Conservation (phyloP, 2,329 filamentous ascomycete species). For the Fragosphaeria purpurea region DNA sequence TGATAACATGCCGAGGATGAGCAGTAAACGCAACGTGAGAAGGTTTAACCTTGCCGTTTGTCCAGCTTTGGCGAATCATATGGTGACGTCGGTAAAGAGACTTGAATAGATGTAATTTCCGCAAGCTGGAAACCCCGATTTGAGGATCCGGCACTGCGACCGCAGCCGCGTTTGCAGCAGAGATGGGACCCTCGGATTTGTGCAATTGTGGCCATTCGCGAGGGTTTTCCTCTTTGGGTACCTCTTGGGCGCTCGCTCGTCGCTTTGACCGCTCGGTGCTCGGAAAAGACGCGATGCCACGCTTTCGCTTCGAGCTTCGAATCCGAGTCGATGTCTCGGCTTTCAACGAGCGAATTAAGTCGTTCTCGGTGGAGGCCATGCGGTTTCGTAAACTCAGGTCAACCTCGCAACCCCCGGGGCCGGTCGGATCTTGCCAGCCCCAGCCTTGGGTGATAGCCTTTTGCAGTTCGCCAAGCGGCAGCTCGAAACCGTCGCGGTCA, state of each 20-base stretch:
- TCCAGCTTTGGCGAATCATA: conserved; percentile 88
- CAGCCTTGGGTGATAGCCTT: conserved; percentile 84
- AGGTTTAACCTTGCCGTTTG: conserved; percentile 72
- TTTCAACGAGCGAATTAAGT: conserved; percentile 35
- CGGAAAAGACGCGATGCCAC: conserved; percentile 34
- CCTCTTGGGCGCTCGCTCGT: conserved; percentile 39
- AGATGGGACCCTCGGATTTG: conserved; percentile 72
- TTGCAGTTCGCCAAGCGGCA: conserved; percentile 74
- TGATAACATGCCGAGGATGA: conserved; percentile 92
- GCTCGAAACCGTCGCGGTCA: conserved; percentile 68
- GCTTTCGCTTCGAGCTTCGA: conserved; percentile 47
- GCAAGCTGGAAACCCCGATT: conserved; percentile 66
- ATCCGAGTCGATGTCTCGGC: conserved; percentile 28
- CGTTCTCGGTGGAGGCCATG: conserved; percentile 43
- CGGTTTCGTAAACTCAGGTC: conserved; percentile 58
- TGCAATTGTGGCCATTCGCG: conserved; percentile 34
- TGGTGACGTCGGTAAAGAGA: conserved; percentile 89
- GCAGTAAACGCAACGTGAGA: conserved; percentile 93
- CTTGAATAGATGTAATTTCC: conserved; percentile 87
- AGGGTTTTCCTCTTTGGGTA: conserved; percentile 31
- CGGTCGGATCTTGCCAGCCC: conserved; percentile 90
- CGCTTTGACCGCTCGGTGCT: conserved; percentile 43
- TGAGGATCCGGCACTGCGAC: conserved; percentile 72
- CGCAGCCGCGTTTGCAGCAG: conserved; percentile 76
- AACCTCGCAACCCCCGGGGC: conserved; percentile 63